These are phyloP conservation scores for Botrytis cinerea DNA, from an alignment of 2,329 filamentous ascomycete species.

Conservation along the genomic window DNA sequence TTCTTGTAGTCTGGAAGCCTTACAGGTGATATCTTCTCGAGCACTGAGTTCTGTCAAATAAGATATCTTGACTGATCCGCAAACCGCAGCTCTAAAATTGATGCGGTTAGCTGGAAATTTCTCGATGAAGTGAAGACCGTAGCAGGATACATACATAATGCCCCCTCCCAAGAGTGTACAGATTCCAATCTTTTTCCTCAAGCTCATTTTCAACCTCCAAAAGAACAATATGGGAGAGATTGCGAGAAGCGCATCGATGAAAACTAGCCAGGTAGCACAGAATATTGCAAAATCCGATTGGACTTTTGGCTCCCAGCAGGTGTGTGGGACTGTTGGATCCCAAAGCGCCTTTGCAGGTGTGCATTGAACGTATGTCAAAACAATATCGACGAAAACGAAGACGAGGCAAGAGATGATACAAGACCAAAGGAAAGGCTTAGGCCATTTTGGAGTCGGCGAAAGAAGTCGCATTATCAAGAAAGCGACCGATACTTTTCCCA, in stretches of 20 bases:
- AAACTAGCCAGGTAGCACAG: neutral
- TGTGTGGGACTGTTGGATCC: neutral
- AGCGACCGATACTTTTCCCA: neutral
- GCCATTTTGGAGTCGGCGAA: neutral
- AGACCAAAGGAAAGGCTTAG: neutral
- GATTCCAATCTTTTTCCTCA: neutral
- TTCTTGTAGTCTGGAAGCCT: neutral
- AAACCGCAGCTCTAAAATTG: neutral
- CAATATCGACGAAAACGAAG: neutral
- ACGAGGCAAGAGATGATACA: neutral
- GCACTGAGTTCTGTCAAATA: neutral
- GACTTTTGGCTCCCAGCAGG: neutral
- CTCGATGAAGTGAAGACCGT: neutral
- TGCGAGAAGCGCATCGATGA: neutral
- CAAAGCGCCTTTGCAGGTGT: constrained; percentile 1
- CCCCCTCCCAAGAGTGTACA: neutral
- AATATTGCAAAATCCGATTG: neutral
- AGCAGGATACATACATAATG: neutral
- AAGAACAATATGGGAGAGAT: neutral
- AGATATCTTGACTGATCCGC: neutral
- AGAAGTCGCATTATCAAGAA: neutral
- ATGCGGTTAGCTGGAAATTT: neutral
- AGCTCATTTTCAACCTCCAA: neutral
- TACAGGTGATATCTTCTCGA: neutral
- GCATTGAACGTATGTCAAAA: neutral